Evolutionary conservation across 176 grass and related monocot genomes (phyloP), one percentile per base, ranked within the genome.

Genomic region (Coix lacrymajobi): DNA sequence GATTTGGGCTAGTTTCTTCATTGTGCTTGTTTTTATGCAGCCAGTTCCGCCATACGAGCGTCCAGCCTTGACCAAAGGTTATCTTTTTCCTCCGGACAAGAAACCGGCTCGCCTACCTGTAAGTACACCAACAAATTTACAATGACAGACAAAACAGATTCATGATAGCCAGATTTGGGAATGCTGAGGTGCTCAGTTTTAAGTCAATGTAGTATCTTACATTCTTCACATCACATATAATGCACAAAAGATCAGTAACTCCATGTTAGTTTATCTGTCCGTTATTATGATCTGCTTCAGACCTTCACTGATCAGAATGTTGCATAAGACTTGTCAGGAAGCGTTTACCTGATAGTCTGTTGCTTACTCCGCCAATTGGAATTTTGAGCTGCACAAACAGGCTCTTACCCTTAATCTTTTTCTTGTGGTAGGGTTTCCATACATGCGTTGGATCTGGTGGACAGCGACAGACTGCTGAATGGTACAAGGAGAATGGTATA

Each of bases 91-190:
- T 63, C 92, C 80, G 5, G 92, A 98, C 24, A 98, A 94, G 79
- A 98, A 98, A 66, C 95, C 95, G 6, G 95, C 95, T 20, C 92
- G 95, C 24, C 75, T 98, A 17, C 95, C 92, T 79, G 95, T 98
- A 89, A 91, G 92, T 88, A 87, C 4, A 22, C 1, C 0, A 15
- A 76, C 81, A 74, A 58, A 20, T 72, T 80, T 48, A 3, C 4
- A 43, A 40, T 72, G 57, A 15, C 3, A 64, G 11, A 14, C 15
- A 79, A 48, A 76, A 73, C 61, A 9, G 15, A 56, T 22, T 11
- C 56, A 37, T 72, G 65, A 13, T 70, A 65, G 0, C 48, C 9
- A 8, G 11, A 45, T 58, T 84, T 28, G 16, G 29, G 49, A 73
- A 16, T 14, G 11, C 16, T 10, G 19, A 64, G 38, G 43, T 75